A percentile compares a stretch with the other conserved stretches of the same genome.
Conservation (phyloP, 2,329 filamentous ascomycete species). For the Penicillium sp. region DNA sequence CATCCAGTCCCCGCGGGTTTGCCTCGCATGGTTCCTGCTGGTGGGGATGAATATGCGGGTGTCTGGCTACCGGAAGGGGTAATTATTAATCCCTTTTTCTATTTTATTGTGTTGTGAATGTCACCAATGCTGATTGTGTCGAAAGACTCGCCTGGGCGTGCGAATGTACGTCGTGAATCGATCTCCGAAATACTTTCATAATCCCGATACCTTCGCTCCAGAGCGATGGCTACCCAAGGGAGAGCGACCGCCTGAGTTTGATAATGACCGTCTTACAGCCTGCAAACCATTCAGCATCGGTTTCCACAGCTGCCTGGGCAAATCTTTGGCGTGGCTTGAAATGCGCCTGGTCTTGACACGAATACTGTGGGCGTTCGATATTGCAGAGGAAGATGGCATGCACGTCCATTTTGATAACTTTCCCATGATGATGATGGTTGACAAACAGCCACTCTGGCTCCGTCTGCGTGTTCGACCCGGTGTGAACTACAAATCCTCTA, state of each 20-base stretch:
- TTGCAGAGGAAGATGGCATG: neutral
- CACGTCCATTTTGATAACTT: neutral
- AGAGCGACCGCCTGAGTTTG: neutral
- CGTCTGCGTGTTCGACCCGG: neutral
- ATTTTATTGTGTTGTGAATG: too few relatives aligned
- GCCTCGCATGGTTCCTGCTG: conserved; percentile 18
- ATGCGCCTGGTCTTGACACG: conserved; percentile 3
- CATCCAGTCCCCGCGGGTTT: conserved; percentile 27
- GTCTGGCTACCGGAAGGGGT: neutral
- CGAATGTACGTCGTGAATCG: neutral
- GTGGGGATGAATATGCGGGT: neutral
- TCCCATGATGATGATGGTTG: conserved; percentile 1
- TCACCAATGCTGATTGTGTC: neutral
- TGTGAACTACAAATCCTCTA: neutral
- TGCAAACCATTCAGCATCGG: neutral
- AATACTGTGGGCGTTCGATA: conserved; percentile 1
- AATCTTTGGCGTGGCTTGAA: neutral
- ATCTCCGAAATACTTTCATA: neutral
- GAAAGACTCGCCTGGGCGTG: neutral
- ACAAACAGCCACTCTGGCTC: neutral
- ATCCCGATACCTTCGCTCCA: conserved; percentile 1
- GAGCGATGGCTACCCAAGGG: neutral
- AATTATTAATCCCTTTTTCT: neutral
- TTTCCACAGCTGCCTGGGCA: neutral
- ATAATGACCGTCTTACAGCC: neutral